phyloP scores from a whole-genome alignment of 129 eudicot species.

The Scalesia atractyloides region DNA sequence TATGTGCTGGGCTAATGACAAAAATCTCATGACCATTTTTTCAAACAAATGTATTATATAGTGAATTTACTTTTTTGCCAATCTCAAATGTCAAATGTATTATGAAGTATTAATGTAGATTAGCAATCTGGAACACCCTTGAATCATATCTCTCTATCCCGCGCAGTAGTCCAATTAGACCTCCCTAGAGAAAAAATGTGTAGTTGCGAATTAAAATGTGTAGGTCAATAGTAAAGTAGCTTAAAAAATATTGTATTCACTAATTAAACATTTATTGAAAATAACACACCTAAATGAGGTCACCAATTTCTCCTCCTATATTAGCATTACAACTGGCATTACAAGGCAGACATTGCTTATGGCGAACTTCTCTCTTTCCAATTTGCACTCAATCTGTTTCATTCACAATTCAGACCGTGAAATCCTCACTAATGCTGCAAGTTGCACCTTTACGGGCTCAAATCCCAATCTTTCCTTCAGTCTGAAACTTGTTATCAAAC shows the following conservation, averaged over 20 bases:
- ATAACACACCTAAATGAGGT: constrained; percentile 74
- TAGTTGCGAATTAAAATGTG: background rate
- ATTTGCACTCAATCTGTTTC: constrained; percentile 65
- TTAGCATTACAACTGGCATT: constrained; percentile 87
- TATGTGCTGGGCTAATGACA: too few relatives aligned
- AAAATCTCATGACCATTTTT: too few relatives aligned
- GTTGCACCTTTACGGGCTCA: constrained; percentile 88
- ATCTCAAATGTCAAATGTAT: too few relatives aligned
- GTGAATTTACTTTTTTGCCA: too few relatives aligned
- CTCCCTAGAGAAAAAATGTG: constrained; percentile 56
- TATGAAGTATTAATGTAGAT: too few relatives aligned
- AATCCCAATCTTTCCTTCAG: constrained; percentile 72
- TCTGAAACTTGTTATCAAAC: constrained; percentile 34
- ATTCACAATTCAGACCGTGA: constrained; percentile 61
- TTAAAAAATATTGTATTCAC: background rate
- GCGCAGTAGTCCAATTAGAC: constrained; percentile 83
- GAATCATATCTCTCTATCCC: constrained; percentile 98
- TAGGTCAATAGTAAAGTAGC: background rate
- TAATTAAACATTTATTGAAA: constrained; percentile 14
- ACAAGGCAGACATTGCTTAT: constrained; percentile 97
- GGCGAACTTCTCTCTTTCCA: constrained; percentile 92
- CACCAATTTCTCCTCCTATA: constrained; percentile 95
- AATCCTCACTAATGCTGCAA: constrained; percentile 70
- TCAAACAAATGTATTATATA: too few relatives aligned
- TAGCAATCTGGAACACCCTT: constrained; percentile 88